A percentile compares a stretch with the other conserved stretches of the same genome.
Conservation (phyloP, 2,329 filamentous ascomycete species). For the Ophioceras dolichostomum region DNA sequence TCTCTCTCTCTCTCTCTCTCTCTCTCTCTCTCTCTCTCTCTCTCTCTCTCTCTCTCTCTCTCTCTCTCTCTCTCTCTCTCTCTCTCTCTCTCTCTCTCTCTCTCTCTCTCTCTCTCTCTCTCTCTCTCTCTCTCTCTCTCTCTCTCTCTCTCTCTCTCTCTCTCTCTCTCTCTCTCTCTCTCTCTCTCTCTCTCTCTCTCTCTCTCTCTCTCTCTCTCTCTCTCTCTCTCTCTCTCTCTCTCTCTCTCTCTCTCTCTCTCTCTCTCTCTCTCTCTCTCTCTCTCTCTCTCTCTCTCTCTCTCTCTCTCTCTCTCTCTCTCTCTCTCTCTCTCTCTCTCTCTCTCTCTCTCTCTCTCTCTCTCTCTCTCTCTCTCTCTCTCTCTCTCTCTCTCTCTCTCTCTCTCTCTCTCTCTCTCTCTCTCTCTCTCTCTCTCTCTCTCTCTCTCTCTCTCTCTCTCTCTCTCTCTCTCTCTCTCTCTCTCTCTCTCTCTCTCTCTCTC, state of each 20-base stretch:
- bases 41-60: not conserved
- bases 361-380: not conserved
- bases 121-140: not conserved
- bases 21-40: not conserved
- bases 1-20: not conserved
- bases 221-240: too few relatives aligned
- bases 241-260: not conserved
- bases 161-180: slow-evolving; percentile 2
- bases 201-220: not conserved
- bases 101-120: not conserved
- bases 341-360: not conserved
- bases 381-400: not conserved
- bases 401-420: not conserved
- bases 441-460: slow-evolving; percentile 1
- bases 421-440: too few relatives aligned
- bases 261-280: not conserved
- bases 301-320: not conserved
- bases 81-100: not conserved
- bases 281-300: not conserved
- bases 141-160: not conserved
- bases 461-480: not conserved
- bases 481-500: not conserved
- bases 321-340: too few relatives aligned
- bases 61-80: slow-evolving; percentile 1
- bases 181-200: not conserved